A percentile compares a stretch with the other conserved stretches of the same genome.
Evolutionary conservation across 2,329 filamentous ascomycete species (phyloP).

Genomic region (Ophiocordyceps camponoti-saundersi): DNA sequence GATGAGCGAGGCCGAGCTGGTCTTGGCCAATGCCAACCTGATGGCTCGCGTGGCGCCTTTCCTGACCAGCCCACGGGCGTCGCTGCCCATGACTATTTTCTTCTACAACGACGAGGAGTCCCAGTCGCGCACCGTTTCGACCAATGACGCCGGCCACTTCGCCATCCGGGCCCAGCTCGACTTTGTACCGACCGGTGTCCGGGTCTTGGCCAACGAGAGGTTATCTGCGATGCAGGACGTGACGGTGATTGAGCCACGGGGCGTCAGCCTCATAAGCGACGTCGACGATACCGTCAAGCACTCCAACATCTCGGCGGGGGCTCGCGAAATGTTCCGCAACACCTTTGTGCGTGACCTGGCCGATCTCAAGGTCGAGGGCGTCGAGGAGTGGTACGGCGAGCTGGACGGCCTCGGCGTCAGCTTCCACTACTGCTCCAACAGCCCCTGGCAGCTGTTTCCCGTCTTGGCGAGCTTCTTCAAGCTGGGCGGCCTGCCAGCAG

Average conservation of each 20-base stretch:
- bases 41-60: constrained; percentile 83
- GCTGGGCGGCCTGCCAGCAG: constrained; percentile 61
- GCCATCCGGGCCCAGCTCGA: constrained; percentile 61
- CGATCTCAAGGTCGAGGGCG: constrained; percentile 72
- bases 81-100: constrained; percentile 73
- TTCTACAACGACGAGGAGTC: constrained; percentile 82
- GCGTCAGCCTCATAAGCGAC: constrained; percentile 88
- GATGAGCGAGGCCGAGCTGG: constrained; percentile 60
- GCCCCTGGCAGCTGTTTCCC: constrained; percentile 93
- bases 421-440: constrained; percentile 98
- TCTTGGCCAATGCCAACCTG: constrained; percentile 67
- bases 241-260: constrained; percentile 56
- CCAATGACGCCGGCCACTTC: constrained; percentile 84
- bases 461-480: constrained; percentile 76
- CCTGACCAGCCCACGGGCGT: constrained; percentile 64
- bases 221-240: constrained; percentile 70
- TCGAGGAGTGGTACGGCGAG: constrained; percentile 73
- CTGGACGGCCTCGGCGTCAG: constrained; percentile 68
- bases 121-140: constrained; percentile 68
- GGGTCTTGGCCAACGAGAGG: constrained; percentile 71
- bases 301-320: constrained; percentile 74
- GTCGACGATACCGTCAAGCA: constrained; percentile 97
- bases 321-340: constrained; percentile 90
- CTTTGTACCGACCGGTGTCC: constrained; percentile 79
- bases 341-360: constrained; percentile 77